Evolutionary conservation across 139 green algal genomes (phyloP).

Genomic region (Chlamydomonas eustigma): DNA sequence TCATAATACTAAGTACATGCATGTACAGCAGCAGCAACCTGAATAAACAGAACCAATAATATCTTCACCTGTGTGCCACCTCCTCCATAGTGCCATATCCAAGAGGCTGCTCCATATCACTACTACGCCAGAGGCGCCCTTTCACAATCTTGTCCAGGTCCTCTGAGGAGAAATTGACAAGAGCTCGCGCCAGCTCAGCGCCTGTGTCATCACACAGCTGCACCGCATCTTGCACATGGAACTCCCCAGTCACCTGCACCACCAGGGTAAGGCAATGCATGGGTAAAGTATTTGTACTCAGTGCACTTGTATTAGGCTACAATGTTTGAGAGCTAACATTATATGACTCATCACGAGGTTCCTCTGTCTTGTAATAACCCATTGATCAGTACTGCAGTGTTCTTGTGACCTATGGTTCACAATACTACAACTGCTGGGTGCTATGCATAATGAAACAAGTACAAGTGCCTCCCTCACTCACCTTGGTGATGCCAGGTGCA

Average conservation of each 20-base stretch:
- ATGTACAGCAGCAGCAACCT: too few species aligned
- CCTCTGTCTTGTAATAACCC: too few species aligned
- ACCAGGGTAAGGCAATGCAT: background rate
- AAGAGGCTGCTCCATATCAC: background rate
- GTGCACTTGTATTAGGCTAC: background rate
- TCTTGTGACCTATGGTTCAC: background rate
- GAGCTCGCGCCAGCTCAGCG: conserved; percentile 72
- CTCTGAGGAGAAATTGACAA: conserved; percentile 71
- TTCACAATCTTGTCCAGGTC: conserved; percentile 8
- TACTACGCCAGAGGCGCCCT: background rate
- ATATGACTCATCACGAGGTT: too few species aligned
- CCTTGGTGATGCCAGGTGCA: conserved; percentile 51
- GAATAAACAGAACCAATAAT: too few species aligned
- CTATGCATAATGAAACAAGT: background rate
- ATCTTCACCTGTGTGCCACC: background rate
- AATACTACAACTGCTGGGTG: background rate
- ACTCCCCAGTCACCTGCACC: conserved; percentile 13
- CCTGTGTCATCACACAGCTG: conserved; percentile 62
- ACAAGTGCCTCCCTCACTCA: background rate
- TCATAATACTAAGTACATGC: too few species aligned
- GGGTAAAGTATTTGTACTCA: background rate
- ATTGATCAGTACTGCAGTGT: too few species aligned
- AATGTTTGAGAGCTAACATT: too few species aligned
- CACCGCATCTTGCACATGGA: conserved; percentile 63
- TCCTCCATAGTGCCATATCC: background rate